These are phyloP conservation scores for Arabis hirsuta DNA, from an alignment of 345 rosid species.

Conservation along the genomic window DNA sequence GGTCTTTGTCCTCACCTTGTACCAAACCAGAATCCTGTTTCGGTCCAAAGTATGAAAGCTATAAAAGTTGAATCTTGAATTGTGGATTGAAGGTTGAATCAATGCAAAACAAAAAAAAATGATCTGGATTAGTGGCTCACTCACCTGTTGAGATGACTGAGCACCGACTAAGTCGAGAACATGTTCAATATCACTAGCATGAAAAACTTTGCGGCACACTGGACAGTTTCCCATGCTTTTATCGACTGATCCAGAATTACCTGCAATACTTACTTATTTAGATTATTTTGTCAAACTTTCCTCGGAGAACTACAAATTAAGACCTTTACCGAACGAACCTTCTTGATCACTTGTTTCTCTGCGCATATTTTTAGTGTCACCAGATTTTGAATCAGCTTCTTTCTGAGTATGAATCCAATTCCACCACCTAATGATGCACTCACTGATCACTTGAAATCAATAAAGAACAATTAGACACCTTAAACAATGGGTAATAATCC, in stretches of 20 bases:
- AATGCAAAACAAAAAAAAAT: not conserved
- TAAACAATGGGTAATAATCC: conserved; percentile 14
- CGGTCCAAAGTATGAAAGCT: not conserved
- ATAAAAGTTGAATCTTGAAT: not conserved
- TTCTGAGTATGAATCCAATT: conserved; percentile 70
- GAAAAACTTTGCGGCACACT: conserved; percentile 83
- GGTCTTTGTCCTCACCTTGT: conserved; percentile 44
- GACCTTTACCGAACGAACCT: conserved; percentile 45
- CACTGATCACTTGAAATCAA: conserved; percentile 52
- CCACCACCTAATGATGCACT: conserved; percentile 94
- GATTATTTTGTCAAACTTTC: not conserved
- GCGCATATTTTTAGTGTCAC: conserved; percentile 28
- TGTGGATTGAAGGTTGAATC: not conserved
- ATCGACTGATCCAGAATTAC: conserved; percentile 41
- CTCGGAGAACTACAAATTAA: too few species aligned
- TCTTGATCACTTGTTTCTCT: conserved; percentile 41
- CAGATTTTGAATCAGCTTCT: conserved; percentile 44
- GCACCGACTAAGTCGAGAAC: conserved; percentile 72
- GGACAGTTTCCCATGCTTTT: conserved; percentile 76
- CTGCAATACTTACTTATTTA: conserved; percentile 25
- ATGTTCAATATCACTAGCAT: conserved; percentile 72
- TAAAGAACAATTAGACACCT: conserved; percentile 25
- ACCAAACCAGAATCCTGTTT: conserved; percentile 47
- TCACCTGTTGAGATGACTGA: conserved; percentile 59
- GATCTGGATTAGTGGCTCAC: conserved; percentile 6